phyloP scores from a whole-genome alignment of 306 rosid species.

The Mimosa bimucronata region DNA sequence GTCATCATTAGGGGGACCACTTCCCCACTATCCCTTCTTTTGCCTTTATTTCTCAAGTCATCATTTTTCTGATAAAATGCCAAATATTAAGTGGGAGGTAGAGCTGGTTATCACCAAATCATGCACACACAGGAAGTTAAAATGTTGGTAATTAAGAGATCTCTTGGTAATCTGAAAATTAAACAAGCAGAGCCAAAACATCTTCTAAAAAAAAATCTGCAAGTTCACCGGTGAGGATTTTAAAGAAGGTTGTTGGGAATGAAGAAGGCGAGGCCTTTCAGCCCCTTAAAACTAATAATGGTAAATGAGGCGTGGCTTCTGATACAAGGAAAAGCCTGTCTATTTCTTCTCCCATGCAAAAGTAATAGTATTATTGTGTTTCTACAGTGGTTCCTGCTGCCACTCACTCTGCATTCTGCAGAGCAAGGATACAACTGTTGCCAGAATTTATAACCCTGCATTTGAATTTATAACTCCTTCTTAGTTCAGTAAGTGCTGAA shows the following conservation, averaged over 20 bases:
- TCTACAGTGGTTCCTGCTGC: constrained; percentile 36
- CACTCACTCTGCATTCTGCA: constrained; percentile 44
- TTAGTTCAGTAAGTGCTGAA: background rate
- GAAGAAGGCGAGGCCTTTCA: constrained; percentile 38
- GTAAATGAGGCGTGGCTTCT: constrained; percentile 50
- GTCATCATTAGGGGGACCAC: background rate
- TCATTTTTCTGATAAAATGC: constrained; percentile 6
- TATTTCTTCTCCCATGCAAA: constrained; percentile 40
- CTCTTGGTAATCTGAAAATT: background rate
- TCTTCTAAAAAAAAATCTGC: background rate
- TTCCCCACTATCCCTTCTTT: constrained; percentile 9
- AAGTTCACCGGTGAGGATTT: constrained; percentile 1
- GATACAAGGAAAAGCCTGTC: constrained; percentile 45
- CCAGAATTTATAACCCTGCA: constrained; percentile 31
- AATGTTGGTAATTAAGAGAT: background rate
- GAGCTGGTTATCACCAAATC: constrained; percentile 13
- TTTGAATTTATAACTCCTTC: constrained; percentile 25
- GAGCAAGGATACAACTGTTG: constrained; percentile 38
- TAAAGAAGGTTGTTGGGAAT: constrained; percentile 50
- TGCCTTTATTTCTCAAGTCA: background rate
- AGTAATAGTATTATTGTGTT: constrained; percentile 42
- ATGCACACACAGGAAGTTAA: background rate
- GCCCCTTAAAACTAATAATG: constrained; percentile 37
- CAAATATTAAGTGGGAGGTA: background rate
- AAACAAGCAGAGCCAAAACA: background rate